Conservation (phyloP, 495 filamentous ascomycete genomes). For the Trichocladium antarcticum region DNA sequence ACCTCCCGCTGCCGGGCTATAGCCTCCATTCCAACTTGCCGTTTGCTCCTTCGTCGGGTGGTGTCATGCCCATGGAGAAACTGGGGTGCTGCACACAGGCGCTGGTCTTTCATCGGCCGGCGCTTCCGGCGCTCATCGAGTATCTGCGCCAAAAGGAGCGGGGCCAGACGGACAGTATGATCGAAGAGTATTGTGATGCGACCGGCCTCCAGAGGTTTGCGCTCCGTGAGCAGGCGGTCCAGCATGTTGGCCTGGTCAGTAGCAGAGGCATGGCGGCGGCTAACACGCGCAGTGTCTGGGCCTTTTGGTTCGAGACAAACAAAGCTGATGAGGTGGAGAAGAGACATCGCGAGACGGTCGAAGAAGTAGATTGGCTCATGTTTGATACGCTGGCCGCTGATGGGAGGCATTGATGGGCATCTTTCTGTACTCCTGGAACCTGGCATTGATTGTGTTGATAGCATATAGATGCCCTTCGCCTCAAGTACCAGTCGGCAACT, state of each 20-base stretch:
- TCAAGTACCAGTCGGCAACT: too few relatives aligned
- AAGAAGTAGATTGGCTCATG: conserved; percentile 9
- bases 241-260: conserved; percentile 12
- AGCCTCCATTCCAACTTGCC: conserved; percentile 28
- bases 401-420: too few relatives aligned
- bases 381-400: conserved; percentile 1
- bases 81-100: conserved; percentile 39
- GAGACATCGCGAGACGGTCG: not conserved
- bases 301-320: conserved; percentile 11
- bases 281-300: conserved; percentile 7
- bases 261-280: not conserved
- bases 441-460: too few relatives aligned
- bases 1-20: conserved; percentile 31
- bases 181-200: conserved; percentile 9
- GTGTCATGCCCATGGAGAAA: conserved; percentile 10
- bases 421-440: too few relatives aligned
- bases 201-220: conserved; percentile 4
- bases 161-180: conserved; percentile 12
- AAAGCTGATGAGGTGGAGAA: conserved; percentile 3
- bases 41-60: not conserved
- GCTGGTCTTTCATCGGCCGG: conserved; percentile 32
- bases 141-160: conserved; percentile 13
- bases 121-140: conserved; percentile 22
- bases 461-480: too few relatives aligned
- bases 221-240: conserved; percentile 6